Evolutionary conservation across 1,284 basidiomycete species (phyloP).

Genomic region (Megacollybia platyphylla): DNA sequence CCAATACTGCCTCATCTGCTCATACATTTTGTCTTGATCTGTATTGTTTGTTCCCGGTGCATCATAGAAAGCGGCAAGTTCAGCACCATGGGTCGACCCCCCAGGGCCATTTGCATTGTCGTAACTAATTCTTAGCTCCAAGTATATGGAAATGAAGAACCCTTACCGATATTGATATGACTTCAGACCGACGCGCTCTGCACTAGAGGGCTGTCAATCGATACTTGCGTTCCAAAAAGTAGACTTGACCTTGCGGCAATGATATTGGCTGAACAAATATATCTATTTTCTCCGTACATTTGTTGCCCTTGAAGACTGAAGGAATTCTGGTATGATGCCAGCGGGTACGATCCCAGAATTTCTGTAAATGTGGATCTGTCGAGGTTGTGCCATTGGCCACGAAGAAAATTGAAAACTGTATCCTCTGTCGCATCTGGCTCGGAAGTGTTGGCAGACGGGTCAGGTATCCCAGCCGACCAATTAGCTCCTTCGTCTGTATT

Average conservation of each 20-base stretch:
- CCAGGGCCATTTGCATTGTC: not conserved
- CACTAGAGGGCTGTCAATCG: slow-evolving; percentile 2
- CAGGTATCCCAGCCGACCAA: slow-evolving; percentile 6
- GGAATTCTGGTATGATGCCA: slow-evolving; percentile 5
- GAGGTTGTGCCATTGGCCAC: slow-evolving; percentile 7
- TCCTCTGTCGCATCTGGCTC: slow-evolving; percentile 5
- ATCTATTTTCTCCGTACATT: slow-evolving; percentile 9
- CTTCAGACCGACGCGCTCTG: not conserved
- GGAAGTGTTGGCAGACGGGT: slow-evolving; percentile 7
- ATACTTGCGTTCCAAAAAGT: slow-evolving; percentile 1
- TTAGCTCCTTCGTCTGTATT: slow-evolving; percentile 10
- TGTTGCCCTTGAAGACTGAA: slow-evolving; percentile 7
- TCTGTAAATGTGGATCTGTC: slow-evolving; percentile 2
- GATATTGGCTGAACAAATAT: slow-evolving; percentile 8
- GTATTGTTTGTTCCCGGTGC: slow-evolving; percentile 9
- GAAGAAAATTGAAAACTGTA: slow-evolving; percentile 8
- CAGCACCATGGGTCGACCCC: slow-evolving; percentile 14
- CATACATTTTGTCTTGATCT: slow-evolving; percentile 16
- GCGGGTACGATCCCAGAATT: slow-evolving; percentile 5
- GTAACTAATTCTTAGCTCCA: not conserved
- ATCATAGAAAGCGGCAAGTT: slow-evolving; percentile 20
- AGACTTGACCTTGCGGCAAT: slow-evolving; percentile 3
- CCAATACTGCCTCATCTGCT: slow-evolving; percentile 22
- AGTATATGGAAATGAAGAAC: not conserved
- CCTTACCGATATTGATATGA: not conserved